These are phyloP conservation scores for Hordeum marinum DNA, from an alignment of 176 grass and related monocot species.

Conservation along the genomic window DNA sequence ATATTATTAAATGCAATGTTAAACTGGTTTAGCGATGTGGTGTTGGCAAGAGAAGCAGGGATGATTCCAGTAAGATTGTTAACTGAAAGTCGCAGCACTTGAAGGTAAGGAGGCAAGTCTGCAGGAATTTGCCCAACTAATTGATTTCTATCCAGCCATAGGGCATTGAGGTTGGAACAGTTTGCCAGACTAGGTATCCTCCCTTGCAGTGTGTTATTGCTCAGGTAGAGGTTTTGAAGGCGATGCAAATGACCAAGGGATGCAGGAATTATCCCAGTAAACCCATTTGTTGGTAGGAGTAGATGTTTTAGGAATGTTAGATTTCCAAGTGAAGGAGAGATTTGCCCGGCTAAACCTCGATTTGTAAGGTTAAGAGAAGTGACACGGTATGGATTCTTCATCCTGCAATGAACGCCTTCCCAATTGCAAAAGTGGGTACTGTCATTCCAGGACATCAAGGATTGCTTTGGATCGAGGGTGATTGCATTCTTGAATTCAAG, in stretches of 20 bases:
- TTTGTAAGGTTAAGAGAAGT: conserved; percentile 20
- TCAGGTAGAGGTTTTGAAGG: background rate
- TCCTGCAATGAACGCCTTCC: conserved; percentile 11
- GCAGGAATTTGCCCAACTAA: background rate
- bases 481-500: conserved; percentile 21
- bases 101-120: background rate
- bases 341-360: conserved; percentile 9
- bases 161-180: background rate
- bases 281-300: background rate
- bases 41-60: conserved; percentile 12
- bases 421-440: conserved; percentile 37
- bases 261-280: conserved; percentile 23
- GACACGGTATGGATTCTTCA: background rate
- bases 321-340: conserved; percentile 29
- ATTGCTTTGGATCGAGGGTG: background rate
- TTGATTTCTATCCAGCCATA: background rate
- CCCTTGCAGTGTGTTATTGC: conserved; percentile 7
- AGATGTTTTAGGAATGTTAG: conserved; percentile 18
- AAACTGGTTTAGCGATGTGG: background rate
- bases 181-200: conserved; percentile 4
- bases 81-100: background rate
- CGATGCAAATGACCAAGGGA: conserved; percentile 16
- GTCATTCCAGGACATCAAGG: conserved; percentile 35
- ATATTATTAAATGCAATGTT: background rate
- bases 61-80: conserved; percentile 27